Percentiles rank a stretch among this genome's conserved stretches.
Evolutionary conservation across 805 yeast species (phyloP).

Genomic region (Lipomyces yamadae): DNA sequence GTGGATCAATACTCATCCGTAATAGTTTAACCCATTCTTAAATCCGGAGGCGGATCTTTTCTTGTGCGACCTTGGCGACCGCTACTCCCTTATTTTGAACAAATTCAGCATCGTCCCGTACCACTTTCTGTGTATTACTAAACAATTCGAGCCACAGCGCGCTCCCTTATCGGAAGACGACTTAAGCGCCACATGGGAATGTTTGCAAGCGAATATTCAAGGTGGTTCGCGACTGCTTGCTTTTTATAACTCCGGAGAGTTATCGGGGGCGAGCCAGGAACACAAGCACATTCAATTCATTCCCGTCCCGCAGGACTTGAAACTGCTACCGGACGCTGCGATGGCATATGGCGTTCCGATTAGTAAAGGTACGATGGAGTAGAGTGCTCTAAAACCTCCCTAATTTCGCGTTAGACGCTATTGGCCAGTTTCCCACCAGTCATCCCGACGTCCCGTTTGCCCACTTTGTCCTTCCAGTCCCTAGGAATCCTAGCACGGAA

Average conservation of each 20-base stretch:
- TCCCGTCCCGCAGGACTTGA: conserved; percentile 64
- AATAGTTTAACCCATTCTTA: conserved; percentile 66
- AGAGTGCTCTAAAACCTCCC: neutral
- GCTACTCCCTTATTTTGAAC: conserved; percentile 71
- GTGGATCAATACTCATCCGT: too few species aligned
- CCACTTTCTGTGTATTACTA: conserved; percentile 81
- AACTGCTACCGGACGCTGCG: conserved; percentile 58
- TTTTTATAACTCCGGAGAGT: conserved; percentile 85
- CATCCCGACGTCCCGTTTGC: conserved; percentile 72
- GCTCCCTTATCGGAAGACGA: conserved; percentile 76
- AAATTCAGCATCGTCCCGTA: conserved; percentile 83
- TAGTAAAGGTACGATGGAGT: conserved; percentile 18
- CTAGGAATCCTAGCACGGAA: conserved; percentile 52
- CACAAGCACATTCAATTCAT: conserved; percentile 92
- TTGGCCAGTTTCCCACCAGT: conserved; percentile 61
- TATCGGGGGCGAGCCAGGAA: conserved; percentile 92
- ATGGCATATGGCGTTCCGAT: conserved; percentile 15
- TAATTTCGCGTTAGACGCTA: conserved; percentile 18
- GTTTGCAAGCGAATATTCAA: conserved; percentile 50
- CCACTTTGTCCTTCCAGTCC: conserved; percentile 76
- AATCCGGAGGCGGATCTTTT: conserved; percentile 78
- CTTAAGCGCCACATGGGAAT: conserved; percentile 59
- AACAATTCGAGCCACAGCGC: conserved; percentile 70
- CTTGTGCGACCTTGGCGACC: conserved; percentile 55
- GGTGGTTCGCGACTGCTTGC: conserved; percentile 63